Evolutionary conservation across 495 filamentous ascomycete genomes (phyloP), one percentile per base, ranked within the genome.

Genomic region (Annulohypoxylon nitens): DNA sequence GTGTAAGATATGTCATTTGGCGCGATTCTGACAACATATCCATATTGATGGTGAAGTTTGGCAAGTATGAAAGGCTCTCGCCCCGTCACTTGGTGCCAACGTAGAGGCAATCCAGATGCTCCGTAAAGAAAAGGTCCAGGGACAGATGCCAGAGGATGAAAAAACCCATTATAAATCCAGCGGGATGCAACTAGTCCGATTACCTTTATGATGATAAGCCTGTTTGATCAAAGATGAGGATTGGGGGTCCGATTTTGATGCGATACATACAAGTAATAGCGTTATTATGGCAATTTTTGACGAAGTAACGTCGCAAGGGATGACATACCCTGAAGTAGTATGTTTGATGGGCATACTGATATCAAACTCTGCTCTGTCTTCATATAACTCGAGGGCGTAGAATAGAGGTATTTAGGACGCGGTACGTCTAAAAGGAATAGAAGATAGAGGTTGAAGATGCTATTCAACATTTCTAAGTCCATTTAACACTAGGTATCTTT

Each of bases 1-100:
- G 34, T 59, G 14, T 59, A 59, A 4, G 55, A 59, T 37, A 59
- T 41, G 25, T 59, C 55, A 16, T 59, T 59, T 59, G 55, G 55
- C 6, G 55, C 55, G 34, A 59, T 59, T 8, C 55, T 59, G 6
- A 59, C 55, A 1, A 41, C 16, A 2, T 5, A 6, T 18, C 55
- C 55, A 10, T 59, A 59, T 41, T 59, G 12, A 8, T 14, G 12
- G 11, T 59, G 55, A 59, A 59, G 55, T 34, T 18, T 41, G 14
- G 55, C 55, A 9, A 59, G 55, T 59, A 39, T 20, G 16, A 37
- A 59, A 2, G 55, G 33, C 7, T 59, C 55, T 23, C 14, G 55
- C 4, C 55, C 55, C 5, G 0, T 37, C 3, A 59, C 55, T 18
- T 59, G 55, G 8, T 59, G 55, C 55, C 55, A 59, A 12, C 55